Percentiles rank a stretch among this genome's conserved stretches.
Conservation (phyloP, 129 eudicot genomes). For the Artemisia argyi region DNA sequence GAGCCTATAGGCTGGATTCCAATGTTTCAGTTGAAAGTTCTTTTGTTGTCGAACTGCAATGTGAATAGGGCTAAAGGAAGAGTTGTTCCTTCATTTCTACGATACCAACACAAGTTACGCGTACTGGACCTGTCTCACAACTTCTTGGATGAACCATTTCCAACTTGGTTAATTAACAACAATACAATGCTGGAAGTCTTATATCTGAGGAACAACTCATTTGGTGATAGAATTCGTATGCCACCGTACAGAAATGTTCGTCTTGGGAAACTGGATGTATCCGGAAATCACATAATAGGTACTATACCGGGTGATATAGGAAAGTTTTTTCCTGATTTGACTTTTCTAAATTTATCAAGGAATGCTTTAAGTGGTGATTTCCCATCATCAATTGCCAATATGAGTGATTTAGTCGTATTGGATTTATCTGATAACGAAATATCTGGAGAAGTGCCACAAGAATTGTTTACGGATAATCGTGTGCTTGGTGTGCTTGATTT, state of each 20-base stretch:
- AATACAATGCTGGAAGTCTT: constrained; percentile 21
- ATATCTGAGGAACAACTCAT: constrained; percentile 17
- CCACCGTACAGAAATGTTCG: background rate
- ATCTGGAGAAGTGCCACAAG: constrained; percentile 30
- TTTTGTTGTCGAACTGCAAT: constrained; percentile 20
- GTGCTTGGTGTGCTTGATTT: background rate
- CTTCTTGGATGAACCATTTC: constrained; percentile 27
- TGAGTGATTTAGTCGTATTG: background rate
- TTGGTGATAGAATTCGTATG: background rate
- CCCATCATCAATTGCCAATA: constrained; percentile 18
- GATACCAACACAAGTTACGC: constrained; percentile 21
- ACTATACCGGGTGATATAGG: constrained; percentile 6
- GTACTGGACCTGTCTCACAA: constrained; percentile 24
- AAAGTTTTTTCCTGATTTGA: background rate
- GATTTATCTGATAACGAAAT: constrained; percentile 35
- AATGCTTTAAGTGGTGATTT: constrained; percentile 25
- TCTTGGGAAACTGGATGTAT: background rate
- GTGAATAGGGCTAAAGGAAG: constrained; percentile 10
- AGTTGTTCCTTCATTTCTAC: constrained; percentile 31
- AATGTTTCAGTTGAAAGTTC: constrained; percentile 32
- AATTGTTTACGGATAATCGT: background rate
- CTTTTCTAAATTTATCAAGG: background rate
- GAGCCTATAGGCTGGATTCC: constrained; percentile 26
- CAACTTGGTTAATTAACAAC: constrained; percentile 29
- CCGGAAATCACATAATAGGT: constrained; percentile 12